Evolutionary conservation across 1,139 yeast species (phyloP).

Genomic region (Scheffersomyces insectosa): DNA sequence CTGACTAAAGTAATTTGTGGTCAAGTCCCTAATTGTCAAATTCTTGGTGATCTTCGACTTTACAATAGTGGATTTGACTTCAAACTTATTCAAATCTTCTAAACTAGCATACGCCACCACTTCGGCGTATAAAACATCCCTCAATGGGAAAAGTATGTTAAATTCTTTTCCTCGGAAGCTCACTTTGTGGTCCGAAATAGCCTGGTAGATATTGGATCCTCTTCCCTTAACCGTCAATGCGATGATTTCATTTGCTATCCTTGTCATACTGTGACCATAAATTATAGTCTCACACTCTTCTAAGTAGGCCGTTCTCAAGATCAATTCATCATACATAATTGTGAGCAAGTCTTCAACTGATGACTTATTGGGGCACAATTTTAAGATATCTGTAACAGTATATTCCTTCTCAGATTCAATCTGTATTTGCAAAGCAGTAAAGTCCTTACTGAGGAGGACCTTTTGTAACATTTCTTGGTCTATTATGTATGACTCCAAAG

Average conservation of each 20-base stretch:
- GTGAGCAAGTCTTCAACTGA: conserved; percentile 62
- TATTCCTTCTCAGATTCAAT: conserved; percentile 4
- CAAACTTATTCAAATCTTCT: conserved; percentile 25
- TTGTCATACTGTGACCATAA: conserved; percentile 81
- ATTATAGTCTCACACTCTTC: conserved; percentile 56
- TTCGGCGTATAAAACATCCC: conserved; percentile 73
- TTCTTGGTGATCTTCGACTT: conserved; percentile 52
- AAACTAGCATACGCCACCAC: conserved; percentile 52
- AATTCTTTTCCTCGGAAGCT: conserved; percentile 30
- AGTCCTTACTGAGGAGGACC: conserved; percentile 28
- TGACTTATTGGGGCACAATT: conserved; percentile 49
- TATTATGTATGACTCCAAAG: conserved; percentile 37
- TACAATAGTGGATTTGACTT: conserved; percentile 22
- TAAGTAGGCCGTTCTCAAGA: conserved; percentile 48
- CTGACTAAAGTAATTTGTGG: conserved; percentile 68
- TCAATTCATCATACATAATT: conserved; percentile 49
- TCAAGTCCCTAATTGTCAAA: conserved; percentile 79
- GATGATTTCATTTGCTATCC: conserved; percentile 75
- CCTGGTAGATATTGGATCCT: conserved; percentile 64
- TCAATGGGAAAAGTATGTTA: conserved; percentile 63
- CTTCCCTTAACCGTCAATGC: conserved; percentile 88
- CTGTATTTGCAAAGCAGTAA: conserved; percentile 19
- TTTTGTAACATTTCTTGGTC: conserved; percentile 25
- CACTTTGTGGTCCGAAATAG: conserved; percentile 47
- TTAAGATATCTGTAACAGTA: conserved; percentile 27